Base-by-base conservation (phyloP, 75 land plant species). In the Pseudotsuga menziesii region DNA sequence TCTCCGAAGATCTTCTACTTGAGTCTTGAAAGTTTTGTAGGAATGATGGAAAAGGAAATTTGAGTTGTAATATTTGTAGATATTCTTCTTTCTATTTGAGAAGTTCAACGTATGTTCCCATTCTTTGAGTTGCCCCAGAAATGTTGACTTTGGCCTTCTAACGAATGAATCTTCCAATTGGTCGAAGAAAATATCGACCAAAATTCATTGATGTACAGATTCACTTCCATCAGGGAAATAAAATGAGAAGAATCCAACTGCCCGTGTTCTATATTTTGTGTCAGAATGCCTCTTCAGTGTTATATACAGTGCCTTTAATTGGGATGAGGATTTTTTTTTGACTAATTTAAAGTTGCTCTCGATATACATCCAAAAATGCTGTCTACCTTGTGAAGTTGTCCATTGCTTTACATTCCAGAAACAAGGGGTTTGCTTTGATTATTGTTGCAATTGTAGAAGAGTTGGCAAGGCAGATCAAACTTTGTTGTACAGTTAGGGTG, bases 1-100 rank as follows among this genome's bases (percentile, higher is more conserved):
- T 94, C 29, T 41, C 44, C 2, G 77, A 76, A 27, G 75, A 29
- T 29, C 27, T 90, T 19, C 61, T 75, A 80, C 74, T 67, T 58
- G 58, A 79, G 54, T n/a, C 32, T 39, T 35, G 79, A 74, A 58
- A 74, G 29, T 74, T 74, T 74, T 74, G 75, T 74, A 74, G 75
- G 58, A 56, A 48, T 56, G 20, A 5, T 56, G 35, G 75, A 74
- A 7, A 39, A 19, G 19, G 48, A n/a, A 69, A 44, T 11, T 69
- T 69, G 3, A 32, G 70, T 69, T 69, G 72, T 69, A 39, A 69
- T 69, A 69, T 69, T 69, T 69, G 72, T 69, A 69, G 72, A 69
- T 69, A 69, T 9, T 64, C 41, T 44, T 44, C 52, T 44, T 44
- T 44, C 52, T 44, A 44, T 8, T 44, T 44, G 11, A 44, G 11